These are phyloP conservation scores for Alternaria brassicicola DNA, from an alignment of 2,329 filamentous ascomycete species.

Conservation along the genomic window DNA sequence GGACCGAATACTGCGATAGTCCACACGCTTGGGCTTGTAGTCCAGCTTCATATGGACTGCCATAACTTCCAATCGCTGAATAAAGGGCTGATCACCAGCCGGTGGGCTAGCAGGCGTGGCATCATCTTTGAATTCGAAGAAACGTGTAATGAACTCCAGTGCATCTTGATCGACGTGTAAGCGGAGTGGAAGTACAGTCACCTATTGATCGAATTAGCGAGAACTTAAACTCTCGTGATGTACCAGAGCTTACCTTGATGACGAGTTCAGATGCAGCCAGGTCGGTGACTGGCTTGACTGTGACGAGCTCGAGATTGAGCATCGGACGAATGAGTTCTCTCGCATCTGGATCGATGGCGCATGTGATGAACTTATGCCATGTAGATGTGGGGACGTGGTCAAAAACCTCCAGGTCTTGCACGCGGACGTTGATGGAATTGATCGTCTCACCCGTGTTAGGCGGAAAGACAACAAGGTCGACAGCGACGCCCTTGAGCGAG, in stretches of 20 bases:
- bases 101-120: constrained; percentile 62
- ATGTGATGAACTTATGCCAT: constrained; percentile 98
- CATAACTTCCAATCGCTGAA: constrained; percentile 88
- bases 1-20: constrained; percentile 89
- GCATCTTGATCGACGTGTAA: constrained; percentile 97
- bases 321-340: constrained; percentile 86
- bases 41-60: constrained; percentile 84
- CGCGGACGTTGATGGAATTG: constrained; percentile 82
- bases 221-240: background rate
- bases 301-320: constrained; percentile 87
- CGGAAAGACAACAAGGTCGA: constrained; percentile 82
- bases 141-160: constrained; percentile 93
- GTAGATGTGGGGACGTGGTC: constrained; percentile 95
- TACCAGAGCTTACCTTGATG: constrained; percentile 65
- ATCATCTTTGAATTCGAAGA: constrained; percentile 97
- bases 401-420: constrained; percentile 86
- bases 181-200: constrained; percentile 79
- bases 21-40: constrained; percentile 98
- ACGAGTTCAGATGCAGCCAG: constrained; percentile 90
- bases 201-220: constrained; percentile 39
- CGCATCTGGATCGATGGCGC: constrained; percentile 84
- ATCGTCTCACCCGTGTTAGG: constrained; percentile 79
- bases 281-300: constrained; percentile 82
- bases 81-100: constrained; percentile 72
- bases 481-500: constrained; percentile 82